Evolutionary conservation across 768 basidiomycete species (phyloP).

Genomic region (Lactarius tabidus): DNA sequence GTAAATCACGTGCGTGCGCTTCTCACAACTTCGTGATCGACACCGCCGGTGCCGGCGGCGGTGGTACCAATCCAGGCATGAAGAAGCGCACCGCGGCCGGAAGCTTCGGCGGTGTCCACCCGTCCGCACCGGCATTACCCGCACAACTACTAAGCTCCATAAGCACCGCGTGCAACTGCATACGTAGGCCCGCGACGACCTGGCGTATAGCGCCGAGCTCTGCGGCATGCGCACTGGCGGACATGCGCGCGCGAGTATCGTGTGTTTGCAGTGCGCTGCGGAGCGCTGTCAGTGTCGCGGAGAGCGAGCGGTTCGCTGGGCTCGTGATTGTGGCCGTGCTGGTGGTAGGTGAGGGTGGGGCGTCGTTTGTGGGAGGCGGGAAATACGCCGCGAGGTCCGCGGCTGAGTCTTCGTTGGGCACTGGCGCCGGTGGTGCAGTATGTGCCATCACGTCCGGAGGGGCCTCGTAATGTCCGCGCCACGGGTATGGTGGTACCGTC

Average conservation of each 20-base stretch:
- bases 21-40: slow-evolving; percentile 16
- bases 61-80: background rate
- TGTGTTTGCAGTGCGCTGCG: slow-evolving; percentile 22
- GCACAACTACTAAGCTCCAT: slow-evolving; percentile 24
- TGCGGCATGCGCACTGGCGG: slow-evolving; percentile 19
- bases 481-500: background rate
- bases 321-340: background rate
- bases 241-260: slow-evolving; percentile 24
- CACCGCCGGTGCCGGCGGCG: background rate
- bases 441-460: slow-evolving; percentile 13
- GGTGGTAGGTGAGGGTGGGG: background rate
- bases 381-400: slow-evolving; percentile 25
- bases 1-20: background rate
- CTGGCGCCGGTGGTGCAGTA: background rate
- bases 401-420: background rate
- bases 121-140: background rate
- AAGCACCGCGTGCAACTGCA: slow-evolving; percentile 25
- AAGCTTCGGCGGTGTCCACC: slow-evolving; percentile 1
- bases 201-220: slow-evolving; percentile 25
- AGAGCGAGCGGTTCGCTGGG: slow-evolving; percentile 5
- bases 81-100: slow-evolving; percentile 1
- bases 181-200: slow-evolving; percentile 23
- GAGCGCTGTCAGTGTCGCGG: slow-evolving; percentile 12
- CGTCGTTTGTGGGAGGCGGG: slow-evolving; percentile 15
- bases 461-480: slow-evolving; percentile 11